phyloP scores from a whole-genome alignment of 805 yeast species.

The Groenewaldozyma salmanticensis region DNA sequence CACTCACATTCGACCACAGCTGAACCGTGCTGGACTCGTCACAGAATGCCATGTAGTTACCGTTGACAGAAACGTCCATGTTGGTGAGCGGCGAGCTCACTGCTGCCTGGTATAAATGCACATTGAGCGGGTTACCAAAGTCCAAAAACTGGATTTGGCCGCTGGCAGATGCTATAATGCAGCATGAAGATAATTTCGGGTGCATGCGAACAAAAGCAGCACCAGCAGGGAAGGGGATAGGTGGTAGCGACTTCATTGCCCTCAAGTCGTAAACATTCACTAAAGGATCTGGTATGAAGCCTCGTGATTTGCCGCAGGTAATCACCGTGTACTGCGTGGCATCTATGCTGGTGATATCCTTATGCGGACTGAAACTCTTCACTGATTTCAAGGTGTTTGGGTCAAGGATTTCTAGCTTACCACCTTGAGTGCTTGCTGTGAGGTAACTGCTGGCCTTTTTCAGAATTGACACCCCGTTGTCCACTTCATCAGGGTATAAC shows the following conservation, averaged over 20 bases:
- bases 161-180: slow-evolving; percentile 58
- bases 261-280: slow-evolving; percentile 76
- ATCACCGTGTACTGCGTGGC: slow-evolving; percentile 31
- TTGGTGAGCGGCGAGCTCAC: slow-evolving; percentile 37
- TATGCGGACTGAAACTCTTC: slow-evolving; percentile 25
- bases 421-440: slow-evolving; percentile 27
- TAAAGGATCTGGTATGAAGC: slow-evolving; percentile 61
- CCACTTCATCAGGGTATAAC: slow-evolving; percentile 6
- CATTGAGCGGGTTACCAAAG: slow-evolving; percentile 63
- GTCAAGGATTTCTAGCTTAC: slow-evolving; percentile 28
- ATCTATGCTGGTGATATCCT: slow-evolving; percentile 32
- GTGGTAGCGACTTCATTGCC: slow-evolving; percentile 59
- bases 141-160: slow-evolving; percentile 87
- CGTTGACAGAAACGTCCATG: slow-evolving; percentile 53
- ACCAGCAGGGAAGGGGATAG: slow-evolving; percentile 83
- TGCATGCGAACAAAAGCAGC: slow-evolving; percentile 78
- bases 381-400: slow-evolving; percentile 26
- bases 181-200: slow-evolving; percentile 73
- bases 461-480: slow-evolving; percentile 6
- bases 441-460: slow-evolving; percentile 15
- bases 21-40: slow-evolving; percentile 57
- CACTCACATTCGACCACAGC: slow-evolving; percentile 49
- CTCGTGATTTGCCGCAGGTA: slow-evolving; percentile 66
- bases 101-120: slow-evolving; percentile 58
- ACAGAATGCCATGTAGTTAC: slow-evolving; percentile 64